phyloP scores from a whole-genome alignment of 129 eudicot genomes.

The Artemisia tridentata region DNA sequence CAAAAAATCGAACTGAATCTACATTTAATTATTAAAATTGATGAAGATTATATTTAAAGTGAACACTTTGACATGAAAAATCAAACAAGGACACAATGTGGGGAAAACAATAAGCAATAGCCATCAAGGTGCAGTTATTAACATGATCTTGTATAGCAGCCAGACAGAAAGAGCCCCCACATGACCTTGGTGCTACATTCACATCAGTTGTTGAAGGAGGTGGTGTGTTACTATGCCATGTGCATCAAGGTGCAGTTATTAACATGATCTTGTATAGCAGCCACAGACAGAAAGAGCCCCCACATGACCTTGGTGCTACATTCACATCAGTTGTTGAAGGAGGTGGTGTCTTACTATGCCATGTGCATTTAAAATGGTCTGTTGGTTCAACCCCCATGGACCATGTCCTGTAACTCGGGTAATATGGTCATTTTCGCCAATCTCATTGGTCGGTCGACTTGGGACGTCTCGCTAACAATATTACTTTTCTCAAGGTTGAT shows the following conservation, averaged over 20 bases:
- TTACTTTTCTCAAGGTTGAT: background rate
- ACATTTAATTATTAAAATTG: background rate
- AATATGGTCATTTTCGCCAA: conserved; percentile 8
- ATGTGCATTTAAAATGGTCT: conserved; percentile 37
- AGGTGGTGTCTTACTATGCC: conserved; percentile 21
- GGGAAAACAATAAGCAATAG: conserved; percentile 29
- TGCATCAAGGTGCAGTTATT: conserved; percentile 39
- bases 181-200: conserved; percentile 27
- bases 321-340: conserved; percentile 18
- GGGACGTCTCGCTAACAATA: background rate
- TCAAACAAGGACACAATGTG: conserved; percentile 25
- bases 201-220: conserved; percentile 15
- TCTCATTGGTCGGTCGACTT: background rate
- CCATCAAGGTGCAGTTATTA: conserved; percentile 16
- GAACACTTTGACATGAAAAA: conserved; percentile 14
- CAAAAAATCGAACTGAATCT: background rate
- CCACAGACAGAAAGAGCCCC: conserved; percentile 31
- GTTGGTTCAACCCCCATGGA: conserved; percentile 23
- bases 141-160: conserved; percentile 29
- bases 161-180: conserved; percentile 34
- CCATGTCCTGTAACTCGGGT: conserved; percentile 23
- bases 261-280: conserved; percentile 33
- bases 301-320: conserved; percentile 31
- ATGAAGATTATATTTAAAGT: conserved; percentile 9
- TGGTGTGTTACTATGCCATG: conserved; percentile 30